Evolutionary conservation across 495 filamentous ascomycete species (phyloP), one percentile per base, ranked within the genome.

Genomic region (Peziza echinospora): DNA sequence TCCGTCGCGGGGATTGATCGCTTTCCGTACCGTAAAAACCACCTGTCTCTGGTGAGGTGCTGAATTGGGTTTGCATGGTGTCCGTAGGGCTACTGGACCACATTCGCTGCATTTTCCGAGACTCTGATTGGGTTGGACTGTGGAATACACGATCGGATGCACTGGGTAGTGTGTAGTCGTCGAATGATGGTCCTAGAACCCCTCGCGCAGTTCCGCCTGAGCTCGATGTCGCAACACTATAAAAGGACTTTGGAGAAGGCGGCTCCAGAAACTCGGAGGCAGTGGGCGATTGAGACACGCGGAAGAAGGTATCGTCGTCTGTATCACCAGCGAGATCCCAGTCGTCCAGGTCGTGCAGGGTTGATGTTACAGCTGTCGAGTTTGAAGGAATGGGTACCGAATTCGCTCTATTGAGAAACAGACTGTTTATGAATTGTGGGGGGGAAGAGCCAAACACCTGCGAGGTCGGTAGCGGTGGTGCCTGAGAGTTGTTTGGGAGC

Each of bases 171-270:
- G n/a, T n/a, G n/a, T n/a, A n/a, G 3, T 37, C 30, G 30, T 37
- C 30, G 30, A 37, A 6, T 13, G 13, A 13, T 37, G 30, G 30
- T 37, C 13, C 13, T 13, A 17, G 30, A 37, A 37, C 54, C 24
- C 48, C 53, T 47, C 55, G 55, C 24, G 53, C 48, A 7, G 54
- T 56, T 28, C 53, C 51, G 13, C 45, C 43, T 40, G 54, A 57
- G 37, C 53, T 52, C 10, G 53, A 47, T 16, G 54, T 56, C 25
- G 51, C 54, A 24, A 40, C 53, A 13, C 53, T 56, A 41, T 56
- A 56, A 44, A 56, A 56, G 45, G 54, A 56, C 21, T 56, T 56
- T 19, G 54, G 54, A 8, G 54, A 56, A 24, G 54, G 54, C 17
- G 54, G 53, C 17, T 56, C 54, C 26, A 39, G 26, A 24, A 47